phyloP scores from a whole-genome alignment of 441 rosid genomes.

The Isatis lusitanica region DNA sequence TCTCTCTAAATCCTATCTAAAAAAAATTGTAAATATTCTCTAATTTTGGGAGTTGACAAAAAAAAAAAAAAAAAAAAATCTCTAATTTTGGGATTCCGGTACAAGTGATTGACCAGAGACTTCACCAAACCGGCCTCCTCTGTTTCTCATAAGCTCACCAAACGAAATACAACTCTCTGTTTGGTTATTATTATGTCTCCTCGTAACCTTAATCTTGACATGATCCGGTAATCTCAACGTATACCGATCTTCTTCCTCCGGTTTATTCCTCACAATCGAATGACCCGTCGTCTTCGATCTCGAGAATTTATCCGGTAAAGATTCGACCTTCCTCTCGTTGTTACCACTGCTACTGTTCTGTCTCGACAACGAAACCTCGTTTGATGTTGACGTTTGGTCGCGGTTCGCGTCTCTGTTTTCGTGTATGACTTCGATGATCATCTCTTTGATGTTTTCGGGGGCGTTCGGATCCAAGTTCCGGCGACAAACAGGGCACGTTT shows the following conservation, averaged over 20 bases:
- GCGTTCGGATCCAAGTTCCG: conserved; percentile 51
- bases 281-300: conserved; percentile 87
- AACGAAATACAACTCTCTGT: conserved; percentile 66
- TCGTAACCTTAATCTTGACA: conserved; percentile 47
- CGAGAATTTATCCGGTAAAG: conserved; percentile 39
- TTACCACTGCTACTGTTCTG: conserved; percentile 21
- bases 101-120: conserved; percentile 41
- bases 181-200: conserved; percentile 39
- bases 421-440: conserved; percentile 46
- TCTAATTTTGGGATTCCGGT: conserved; percentile 13
- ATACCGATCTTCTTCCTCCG: conserved; percentile 48
- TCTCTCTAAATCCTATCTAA: background rate
- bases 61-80: too few species aligned
- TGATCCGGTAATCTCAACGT: conserved; percentile 57
- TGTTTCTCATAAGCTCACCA: conserved; percentile 50
- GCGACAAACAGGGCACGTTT: conserved; percentile 90
- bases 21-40: background rate
- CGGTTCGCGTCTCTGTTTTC: conserved; percentile 32
- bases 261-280: conserved; percentile 44
- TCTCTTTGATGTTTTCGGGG: conserved; percentile 31
- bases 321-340: conserved; percentile 16
- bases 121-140: conserved; percentile 38
- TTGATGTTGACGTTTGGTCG: conserved; percentile 12
- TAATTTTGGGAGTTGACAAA: conserved; percentile 13
- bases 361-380: conserved; percentile 18